phyloP scores from a whole-genome alignment of 2,329 filamentous ascomycete genomes.

The Aureobasidium mangrovei region DNA sequence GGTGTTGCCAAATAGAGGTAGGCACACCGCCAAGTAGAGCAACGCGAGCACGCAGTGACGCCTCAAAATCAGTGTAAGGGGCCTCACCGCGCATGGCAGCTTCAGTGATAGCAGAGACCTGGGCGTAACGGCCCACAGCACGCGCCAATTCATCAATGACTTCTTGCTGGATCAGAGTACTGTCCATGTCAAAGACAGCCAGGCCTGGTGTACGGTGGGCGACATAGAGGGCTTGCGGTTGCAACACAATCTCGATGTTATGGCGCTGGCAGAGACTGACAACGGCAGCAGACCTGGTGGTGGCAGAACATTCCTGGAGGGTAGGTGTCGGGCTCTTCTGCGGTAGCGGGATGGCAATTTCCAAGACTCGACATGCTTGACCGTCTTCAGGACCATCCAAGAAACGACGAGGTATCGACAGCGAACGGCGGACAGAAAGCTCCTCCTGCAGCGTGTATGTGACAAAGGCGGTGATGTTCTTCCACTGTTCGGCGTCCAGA shows the following conservation, averaged over 20 bases:
- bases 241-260: constrained; percentile 15
- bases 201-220: constrained; percentile 44
- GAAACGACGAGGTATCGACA: constrained; percentile 13
- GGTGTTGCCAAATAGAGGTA: constrained; percentile 58
- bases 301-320: constrained; percentile 13
- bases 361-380: constrained; percentile 12
- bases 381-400: constrained; percentile 12
- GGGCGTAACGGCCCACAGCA: constrained; percentile 56
- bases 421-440: constrained; percentile 8
- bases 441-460: constrained; percentile 15
- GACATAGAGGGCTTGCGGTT: constrained; percentile 15
- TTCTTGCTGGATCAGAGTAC: constrained; percentile 92
- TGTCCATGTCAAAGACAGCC: constrained; percentile 98
- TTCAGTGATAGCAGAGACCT: constrained; percentile 81
- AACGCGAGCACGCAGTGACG: constrained; percentile 72
- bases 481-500: background rate
- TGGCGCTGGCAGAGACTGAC: constrained; percentile 9
- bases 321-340: constrained; percentile 11
- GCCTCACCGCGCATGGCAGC: constrained; percentile 88
- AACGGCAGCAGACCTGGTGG: constrained; percentile 11
- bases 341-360: constrained; percentile 13
- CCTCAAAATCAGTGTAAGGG: constrained; percentile 66
- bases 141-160: constrained; percentile 93
- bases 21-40: constrained; percentile 72
- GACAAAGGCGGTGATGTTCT: constrained; percentile 12